Evolutionary conservation across 495 filamentous ascomycete species (phyloP), one percentile per base, ranked within the genome.

Genomic region (Hypoxylon rickii): DNA sequence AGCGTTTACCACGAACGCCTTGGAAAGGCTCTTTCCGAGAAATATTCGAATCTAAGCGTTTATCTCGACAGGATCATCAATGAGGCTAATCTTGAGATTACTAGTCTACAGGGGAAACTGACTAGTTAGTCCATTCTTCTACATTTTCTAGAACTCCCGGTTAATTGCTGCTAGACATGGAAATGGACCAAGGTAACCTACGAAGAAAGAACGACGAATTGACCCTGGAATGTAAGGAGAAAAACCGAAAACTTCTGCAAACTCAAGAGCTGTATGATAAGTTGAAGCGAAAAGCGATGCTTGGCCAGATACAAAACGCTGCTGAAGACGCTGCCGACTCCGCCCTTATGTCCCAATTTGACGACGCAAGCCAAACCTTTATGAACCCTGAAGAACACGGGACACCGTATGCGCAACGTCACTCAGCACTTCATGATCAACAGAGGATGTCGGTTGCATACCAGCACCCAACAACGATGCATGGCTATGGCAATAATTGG

Each of bases 1-100:
- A 96, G 92, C 39, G 78, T 89, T 55, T 96, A 92, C 63, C 91
- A 96, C 61, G 88, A 90, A 58, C 85, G 83, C 61, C 72, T 91
- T 1, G 85, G 81, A 21, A 88, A 88, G 66, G 83, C 78, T 10
- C 73, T 95, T 44, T 84, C 85, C 0, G 89, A 94, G 16, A 92
- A 90, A 68, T 91, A 89, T 55, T 70, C 77, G 10, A 76, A 64
- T 15, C 72, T 96, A 3, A 89, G 82, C 54, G 73, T 75, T 0
- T 84, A 96, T 44, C 79, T 92, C 64, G 89, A 96, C 63, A 89
- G 90, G 58, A 72, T 95, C 2, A 85, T 93, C 50, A 80, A 85
- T 56, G 86, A 96, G 61, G 89, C 90, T 17, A 96, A 96, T 65
- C 71, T 85, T 0, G 86, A 94, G 66, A 90, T 97, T 46, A 73